Base-by-base conservation (phyloP, 2,329 filamentous ascomycete genomes). In the Chrysoporthe cubensis region DNA sequence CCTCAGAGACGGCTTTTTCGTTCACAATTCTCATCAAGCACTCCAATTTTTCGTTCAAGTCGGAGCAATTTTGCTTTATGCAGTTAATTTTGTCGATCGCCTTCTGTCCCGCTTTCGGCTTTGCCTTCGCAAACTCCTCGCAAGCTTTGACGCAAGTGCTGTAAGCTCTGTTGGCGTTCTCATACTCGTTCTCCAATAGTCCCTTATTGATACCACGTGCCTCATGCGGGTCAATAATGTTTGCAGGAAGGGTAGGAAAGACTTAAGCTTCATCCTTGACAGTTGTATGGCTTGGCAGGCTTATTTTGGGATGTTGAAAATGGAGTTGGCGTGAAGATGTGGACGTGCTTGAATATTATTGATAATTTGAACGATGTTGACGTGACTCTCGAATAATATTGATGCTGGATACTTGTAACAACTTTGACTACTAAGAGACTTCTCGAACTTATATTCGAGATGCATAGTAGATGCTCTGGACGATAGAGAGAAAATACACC, bases 1-100 rank as follows among this genome's bases (percentile, higher is more conserved):
- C 46, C 46, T 50, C 46, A 50, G 46, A 50, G 18, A 26, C 46
- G 2, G 46, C 46, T 3, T 26, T 26, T 1, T 18, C 18, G 46
- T 50, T 26, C 16, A 50, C n/a, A 11, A 50, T 50, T 14, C 13
- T 50, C 46, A 50, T 50, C 46, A 50, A 50, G 8, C 46, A 50
- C 46, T 50, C 46, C 46, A 50, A 18, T 26, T 21, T 50, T n/a
- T 50, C 46, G n/a, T 26, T 7, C n/a, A 50, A 50, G 46, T 50
- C 46, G 46, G 46, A 21, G 46, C 46, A 50, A 14, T 50, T 50
- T 50, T 50, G 46, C n/a, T 50, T 50, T 21, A 50, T 50, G n/a
- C 46, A 50, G 46, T 7, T 50, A 3, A 11, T 2, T 9, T 50
- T 50, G 13, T 50, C 13, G n/a, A 50, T 50, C 6, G 46, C n/a